Conservation (phyloP, 768 basidiomycete genomes). For the Postia placenta region DNA sequence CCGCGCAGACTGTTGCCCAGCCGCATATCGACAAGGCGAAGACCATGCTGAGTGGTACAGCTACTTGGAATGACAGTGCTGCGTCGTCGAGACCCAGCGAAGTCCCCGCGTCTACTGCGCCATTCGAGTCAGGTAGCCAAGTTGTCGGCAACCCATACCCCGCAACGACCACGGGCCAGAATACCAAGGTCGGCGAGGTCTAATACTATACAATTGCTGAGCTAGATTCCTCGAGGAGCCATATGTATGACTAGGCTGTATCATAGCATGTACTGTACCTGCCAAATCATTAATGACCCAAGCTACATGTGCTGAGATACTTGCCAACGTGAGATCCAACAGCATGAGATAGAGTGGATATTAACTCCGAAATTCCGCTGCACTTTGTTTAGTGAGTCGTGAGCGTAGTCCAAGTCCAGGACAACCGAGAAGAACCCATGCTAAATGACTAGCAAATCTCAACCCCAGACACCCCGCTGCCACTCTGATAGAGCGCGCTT, state of each 20-base stretch:
- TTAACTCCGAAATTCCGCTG: too few relatives aligned
- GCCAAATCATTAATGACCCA: too few relatives aligned
- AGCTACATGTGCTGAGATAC: too few relatives aligned
- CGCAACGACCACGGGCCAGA: conserved; percentile 15
- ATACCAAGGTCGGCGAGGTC: conserved; percentile 11
- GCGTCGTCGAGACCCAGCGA: conserved; percentile 9
- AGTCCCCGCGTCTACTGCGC: conserved; percentile 33
- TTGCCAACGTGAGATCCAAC: too few relatives aligned
- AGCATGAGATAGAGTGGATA: too few relatives aligned
- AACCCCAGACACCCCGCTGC: not conserved
- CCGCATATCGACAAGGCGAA: conserved; percentile 31
- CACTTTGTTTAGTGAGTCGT: not conserved
- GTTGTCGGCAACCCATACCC: conserved; percentile 25
- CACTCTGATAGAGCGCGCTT: not conserved
- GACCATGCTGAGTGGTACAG: conserved; percentile 4
- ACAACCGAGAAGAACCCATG: not conserved
- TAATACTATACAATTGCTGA: not conserved
- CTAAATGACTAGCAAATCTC: not conserved
- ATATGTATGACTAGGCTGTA: not conserved
- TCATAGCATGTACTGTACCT: too few relatives aligned
- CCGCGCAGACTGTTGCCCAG: conserved; percentile 22
- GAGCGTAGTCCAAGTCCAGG: not conserved
- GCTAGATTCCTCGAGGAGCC: not conserved
- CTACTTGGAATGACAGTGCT: not conserved
- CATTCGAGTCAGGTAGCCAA: conserved; percentile 34